Evolutionary conservation across 257 asterid species (phyloP).

Genomic region (Solanum arcanum): DNA sequence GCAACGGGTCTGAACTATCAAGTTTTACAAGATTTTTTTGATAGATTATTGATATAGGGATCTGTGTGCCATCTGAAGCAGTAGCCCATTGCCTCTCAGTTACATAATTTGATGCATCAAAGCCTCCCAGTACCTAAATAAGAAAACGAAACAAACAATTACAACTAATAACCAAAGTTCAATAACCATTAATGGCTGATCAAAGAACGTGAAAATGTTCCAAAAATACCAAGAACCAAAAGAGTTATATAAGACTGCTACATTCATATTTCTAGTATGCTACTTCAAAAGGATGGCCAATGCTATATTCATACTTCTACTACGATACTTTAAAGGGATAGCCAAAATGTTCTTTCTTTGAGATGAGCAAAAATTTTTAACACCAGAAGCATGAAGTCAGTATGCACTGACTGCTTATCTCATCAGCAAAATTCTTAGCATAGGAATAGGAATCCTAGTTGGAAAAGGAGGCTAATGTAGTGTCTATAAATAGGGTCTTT

Average conservation of each 20-base stretch:
- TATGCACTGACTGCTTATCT: background rate
- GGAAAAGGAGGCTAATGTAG: no score
- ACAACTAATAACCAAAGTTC: background rate
- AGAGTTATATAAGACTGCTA: background rate
- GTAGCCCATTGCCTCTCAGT: constrained; percentile 93
- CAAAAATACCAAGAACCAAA: background rate
- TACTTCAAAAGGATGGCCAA: background rate
- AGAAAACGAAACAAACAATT: background rate
- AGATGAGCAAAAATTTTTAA: background rate
- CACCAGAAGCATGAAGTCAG: background rate
- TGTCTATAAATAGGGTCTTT: no score
- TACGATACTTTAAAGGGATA: background rate
- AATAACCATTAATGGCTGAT: background rate
- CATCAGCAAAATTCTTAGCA: background rate
- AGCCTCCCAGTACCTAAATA: constrained; percentile 79
- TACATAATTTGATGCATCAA: constrained; percentile 61
- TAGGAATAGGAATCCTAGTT: no score
- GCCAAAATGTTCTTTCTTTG: background rate
- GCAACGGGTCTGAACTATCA: constrained; percentile 80
- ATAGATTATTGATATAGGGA: constrained; percentile 77
- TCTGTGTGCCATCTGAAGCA: constrained; percentile 69
- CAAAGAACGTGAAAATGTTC: background rate
- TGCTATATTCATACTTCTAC: background rate
- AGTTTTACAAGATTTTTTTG: constrained; percentile 67
- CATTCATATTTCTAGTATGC: background rate